Base-by-base conservation (phyloP, 2,329 filamentous ascomycete genomes). In the Coniochaeta hoffmannii region DNA sequence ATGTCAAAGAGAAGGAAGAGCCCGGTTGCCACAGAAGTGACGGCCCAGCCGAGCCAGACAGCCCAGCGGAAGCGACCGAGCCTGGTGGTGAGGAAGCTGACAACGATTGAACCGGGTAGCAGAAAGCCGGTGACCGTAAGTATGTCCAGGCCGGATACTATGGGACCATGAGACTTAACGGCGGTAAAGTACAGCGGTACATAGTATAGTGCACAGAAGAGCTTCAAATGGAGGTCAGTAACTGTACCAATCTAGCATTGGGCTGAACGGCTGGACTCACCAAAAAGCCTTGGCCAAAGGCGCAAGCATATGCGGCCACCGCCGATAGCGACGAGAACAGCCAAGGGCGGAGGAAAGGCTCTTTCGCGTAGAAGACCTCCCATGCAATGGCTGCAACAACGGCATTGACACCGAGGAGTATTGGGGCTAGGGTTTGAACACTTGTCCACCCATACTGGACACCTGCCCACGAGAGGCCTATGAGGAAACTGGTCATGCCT, bases 381-480 rank as follows among this genome's bases (percentile, higher is more conserved):
- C 71, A 78, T 5, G 69, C 35, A 5, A 66, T 56, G 28, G 77
- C 71, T 0, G 61, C 57, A 1, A 68, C 53, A 2, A 78, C 59
- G 10, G 74, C 75, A 2, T 68, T 32, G 0, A 72, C 22, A 1
- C 77, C 76, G 2, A 78, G 56, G 2, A 78, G 56, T 15, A 81
- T 62, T 0, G 77, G 77, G 0, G 66, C 66, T 2, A 80, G 38
- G 1, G 75, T 69, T 14, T 68, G 63, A 12, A 62, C 66, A 44
- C 69, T 70, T 2, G 64, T 61, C 77, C 77, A 80, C 0, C 70
- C 57, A 46, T 72, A 70, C 41, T 71, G 65, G 2, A 71, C 67
- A 2, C 77, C 78, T 1, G 71, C 78, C 65, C 71, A 77, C 3
- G 72, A 75, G n/a, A 80, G 67, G 0, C 75, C 70, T 3, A 79